A percentile compares a stretch with the other conserved stretches of the same genome.
These are phyloP conservation scores for Hanseniaspora valbyensis DNA, from an alignment of 805 yeast species.

Conservation along the genomic window DNA sequence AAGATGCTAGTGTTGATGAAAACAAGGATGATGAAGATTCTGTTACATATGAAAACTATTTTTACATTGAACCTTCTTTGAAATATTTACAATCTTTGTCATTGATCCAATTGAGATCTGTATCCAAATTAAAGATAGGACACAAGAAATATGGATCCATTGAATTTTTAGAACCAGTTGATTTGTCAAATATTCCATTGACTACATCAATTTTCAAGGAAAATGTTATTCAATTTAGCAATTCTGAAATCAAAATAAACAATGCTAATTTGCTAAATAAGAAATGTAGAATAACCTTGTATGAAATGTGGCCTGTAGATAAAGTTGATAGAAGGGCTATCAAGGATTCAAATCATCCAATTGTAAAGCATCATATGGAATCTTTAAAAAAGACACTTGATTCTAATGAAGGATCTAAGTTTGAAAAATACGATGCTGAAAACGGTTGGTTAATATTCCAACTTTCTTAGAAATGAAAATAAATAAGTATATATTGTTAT, in stretches of 20 bases:
- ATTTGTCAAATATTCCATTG: constrained; percentile 55
- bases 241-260: constrained; percentile 41
- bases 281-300: constrained; percentile 59
- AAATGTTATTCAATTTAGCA: constrained; percentile 59
- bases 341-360: constrained; percentile 63
- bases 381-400: constrained; percentile 51
- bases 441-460: constrained; percentile 60
- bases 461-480: neutral
- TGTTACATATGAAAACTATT: constrained; percentile 53
- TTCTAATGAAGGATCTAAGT: constrained; percentile 34
- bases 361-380: constrained; percentile 56
- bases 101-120: constrained; percentile 51
- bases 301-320: constrained; percentile 70
- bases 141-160: constrained; percentile 62
- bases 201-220: constrained; percentile 56
- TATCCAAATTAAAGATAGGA: constrained; percentile 63
- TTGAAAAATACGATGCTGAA: constrained; percentile 64
- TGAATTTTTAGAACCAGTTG: constrained; percentile 71
- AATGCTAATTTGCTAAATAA: constrained; percentile 75
- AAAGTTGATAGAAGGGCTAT: constrained; percentile 62
- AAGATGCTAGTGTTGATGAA: neutral
- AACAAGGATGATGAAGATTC: constrained; percentile 33
- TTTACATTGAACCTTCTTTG: constrained; percentile 75
- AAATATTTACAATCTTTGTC: constrained; percentile 50
- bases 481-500: too few species aligned